phyloP scores from a whole-genome alignment of 768 basidiomycete genomes.

The Boletus eberwhitei region DNA sequence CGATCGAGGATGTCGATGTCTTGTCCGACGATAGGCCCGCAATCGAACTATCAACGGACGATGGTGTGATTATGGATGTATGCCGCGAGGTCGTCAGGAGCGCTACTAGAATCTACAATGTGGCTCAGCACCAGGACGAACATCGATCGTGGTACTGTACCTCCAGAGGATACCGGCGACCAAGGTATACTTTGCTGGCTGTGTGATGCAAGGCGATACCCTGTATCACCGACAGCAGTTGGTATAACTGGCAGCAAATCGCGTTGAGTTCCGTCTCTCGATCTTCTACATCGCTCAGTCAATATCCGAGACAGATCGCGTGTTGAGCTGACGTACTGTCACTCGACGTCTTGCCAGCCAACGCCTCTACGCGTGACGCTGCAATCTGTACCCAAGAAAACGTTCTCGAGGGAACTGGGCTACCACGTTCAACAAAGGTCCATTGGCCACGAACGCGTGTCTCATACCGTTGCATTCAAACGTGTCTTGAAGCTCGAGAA shows the following conservation, averaged over 20 bases:
- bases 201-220: conserved; percentile 70
- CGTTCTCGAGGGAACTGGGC: conserved; percentile 64
- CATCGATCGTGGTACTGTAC: conserved; percentile 32
- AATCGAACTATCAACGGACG: conserved; percentile 1
- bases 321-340: conserved; percentile 36
- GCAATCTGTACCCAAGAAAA: conserved; percentile 58
- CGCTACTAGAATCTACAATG: conserved; percentile 63
- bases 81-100: conserved; percentile 71
- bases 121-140: conserved; percentile 4
- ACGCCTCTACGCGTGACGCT: conserved; percentile 47
- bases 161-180: conserved; percentile 65
- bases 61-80: conserved; percentile 35
- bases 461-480: conserved; percentile 80
- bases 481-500: conserved; percentile 67
- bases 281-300: conserved; percentile 33
- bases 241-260: conserved; percentile 51
- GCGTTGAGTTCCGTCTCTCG: conserved; percentile 45
- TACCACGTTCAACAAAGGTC: conserved; percentile 5
- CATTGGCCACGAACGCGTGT: background rate
- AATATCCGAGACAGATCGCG: background rate
- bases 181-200: conserved; percentile 65
- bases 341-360: conserved; percentile 43
- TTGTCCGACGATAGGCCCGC: conserved; percentile 20
- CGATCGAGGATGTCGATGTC: conserved; percentile 11
- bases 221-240: conserved; percentile 69